phyloP scores from a whole-genome alignment of 352 stramenopile species.

The Phytophthora idaei region DNA sequence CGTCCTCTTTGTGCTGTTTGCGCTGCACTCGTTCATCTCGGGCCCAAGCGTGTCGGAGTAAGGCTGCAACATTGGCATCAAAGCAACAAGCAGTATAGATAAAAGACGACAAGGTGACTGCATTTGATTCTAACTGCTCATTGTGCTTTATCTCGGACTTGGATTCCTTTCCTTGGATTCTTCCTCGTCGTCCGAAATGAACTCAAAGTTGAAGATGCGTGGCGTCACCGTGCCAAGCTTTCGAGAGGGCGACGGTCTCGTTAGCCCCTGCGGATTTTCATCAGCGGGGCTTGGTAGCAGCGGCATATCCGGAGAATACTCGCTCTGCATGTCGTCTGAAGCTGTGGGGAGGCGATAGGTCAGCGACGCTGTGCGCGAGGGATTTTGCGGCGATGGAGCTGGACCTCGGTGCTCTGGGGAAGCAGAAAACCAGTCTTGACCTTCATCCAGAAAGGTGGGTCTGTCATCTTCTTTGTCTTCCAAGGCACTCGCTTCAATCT shows the following conservation, averaged over 20 bases:
- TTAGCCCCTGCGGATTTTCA: neutral
- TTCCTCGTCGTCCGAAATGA: constrained; percentile 35
- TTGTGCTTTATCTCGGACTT: constrained; percentile 10
- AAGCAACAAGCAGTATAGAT: constrained; percentile 37
- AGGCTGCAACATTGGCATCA: constrained; percentile 11
- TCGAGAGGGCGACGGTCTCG: neutral
- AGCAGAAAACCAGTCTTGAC: constrained; percentile 25
- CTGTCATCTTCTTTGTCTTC: constrained; percentile 6
- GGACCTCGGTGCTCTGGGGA: constrained; percentile 17
- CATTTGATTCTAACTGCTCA: constrained; percentile 23
- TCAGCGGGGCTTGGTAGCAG: constrained; percentile 1
- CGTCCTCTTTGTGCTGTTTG: constrained; percentile 97
- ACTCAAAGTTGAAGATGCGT: constrained; percentile 59
- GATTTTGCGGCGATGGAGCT: constrained; percentile 20
- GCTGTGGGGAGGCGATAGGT: constrained; percentile 12
- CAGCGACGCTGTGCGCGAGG: constrained; percentile 14
- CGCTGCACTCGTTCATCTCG: constrained; percentile 95
- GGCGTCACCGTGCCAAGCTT: constrained; percentile 22
- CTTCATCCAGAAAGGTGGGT: constrained; percentile 17
- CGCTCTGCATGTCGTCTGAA: constrained; percentile 14
- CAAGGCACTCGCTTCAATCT: constrained; percentile 20
- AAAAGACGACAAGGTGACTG: constrained; percentile 22
- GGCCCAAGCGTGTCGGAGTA: constrained; percentile 53
- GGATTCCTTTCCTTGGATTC: constrained; percentile 20
- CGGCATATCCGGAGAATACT: constrained; percentile 24